phyloP scores from a whole-genome alignment of 2,329 filamentous ascomycete genomes.

The Aureobasidium sp. region DNA sequence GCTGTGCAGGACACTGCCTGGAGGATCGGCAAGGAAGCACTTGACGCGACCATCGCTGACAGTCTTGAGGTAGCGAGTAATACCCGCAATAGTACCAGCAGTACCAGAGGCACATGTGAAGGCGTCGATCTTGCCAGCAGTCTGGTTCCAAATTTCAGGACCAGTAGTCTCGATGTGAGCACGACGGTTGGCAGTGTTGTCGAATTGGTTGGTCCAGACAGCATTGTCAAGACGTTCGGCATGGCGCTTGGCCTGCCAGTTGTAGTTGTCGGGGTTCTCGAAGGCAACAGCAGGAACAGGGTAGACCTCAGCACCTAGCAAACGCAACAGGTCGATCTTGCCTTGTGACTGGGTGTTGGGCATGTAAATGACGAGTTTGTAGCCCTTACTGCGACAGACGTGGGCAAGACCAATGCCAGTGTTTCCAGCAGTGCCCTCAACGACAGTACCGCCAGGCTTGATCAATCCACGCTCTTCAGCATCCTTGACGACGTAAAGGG shows the following conservation, averaged over 20 bases:
- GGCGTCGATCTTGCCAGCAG: slow-evolving; percentile 74
- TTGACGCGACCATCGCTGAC: slow-evolving; percentile 71
- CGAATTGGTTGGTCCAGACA: slow-evolving; percentile 99
- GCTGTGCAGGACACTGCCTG: slow-evolving; percentile 84
- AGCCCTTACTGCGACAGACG: slow-evolving; percentile 86
- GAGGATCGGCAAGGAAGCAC: slow-evolving; percentile 86
- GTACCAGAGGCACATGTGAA: slow-evolving; percentile 96
- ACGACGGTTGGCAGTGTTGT: slow-evolving; percentile 87
- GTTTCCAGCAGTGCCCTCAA: slow-evolving; percentile 96
- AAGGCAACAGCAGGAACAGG: slow-evolving; percentile 94
- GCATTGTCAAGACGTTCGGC: slow-evolving; percentile 81
- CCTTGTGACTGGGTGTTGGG: slow-evolving; percentile 97
- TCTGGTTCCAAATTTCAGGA: slow-evolving; percentile 95
- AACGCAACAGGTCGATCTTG: slow-evolving; percentile 86
- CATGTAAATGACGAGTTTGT: slow-evolving; percentile 98
- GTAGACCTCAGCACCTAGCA: slow-evolving; percentile 91
- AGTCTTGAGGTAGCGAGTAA: slow-evolving; percentile 83
- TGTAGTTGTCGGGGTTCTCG: slow-evolving; percentile 94
- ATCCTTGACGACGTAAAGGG: slow-evolving; percentile 87
- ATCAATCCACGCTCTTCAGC: slow-evolving; percentile 84
- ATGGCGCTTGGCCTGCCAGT: slow-evolving; percentile 87
- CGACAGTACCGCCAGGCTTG: slow-evolving; percentile 80
- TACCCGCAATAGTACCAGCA: slow-evolving; percentile 81
- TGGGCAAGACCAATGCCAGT: slow-evolving; percentile 96
- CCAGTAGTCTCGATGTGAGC: slow-evolving; percentile 96